Conservation (phyloP, 2,329 filamentous ascomycete species). For the Stromatinia cepivora region DNA sequence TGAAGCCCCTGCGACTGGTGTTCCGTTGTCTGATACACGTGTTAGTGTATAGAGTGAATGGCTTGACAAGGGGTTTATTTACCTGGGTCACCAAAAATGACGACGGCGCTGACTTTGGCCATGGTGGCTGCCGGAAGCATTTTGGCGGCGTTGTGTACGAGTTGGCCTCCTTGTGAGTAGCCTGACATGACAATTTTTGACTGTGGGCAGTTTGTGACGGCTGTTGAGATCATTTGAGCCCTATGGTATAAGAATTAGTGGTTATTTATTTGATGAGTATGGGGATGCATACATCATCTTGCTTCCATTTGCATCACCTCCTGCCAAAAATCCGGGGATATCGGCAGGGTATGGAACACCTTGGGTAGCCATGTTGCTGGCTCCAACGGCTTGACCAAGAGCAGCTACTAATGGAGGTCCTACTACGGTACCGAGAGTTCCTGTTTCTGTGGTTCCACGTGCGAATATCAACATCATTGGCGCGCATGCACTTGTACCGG, state of each 20-base stretch:
- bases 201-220: constrained; percentile 28
- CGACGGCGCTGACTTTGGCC: constrained; percentile 30
- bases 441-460: constrained; percentile 33
- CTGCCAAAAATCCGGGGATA: constrained; percentile 47
- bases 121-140: constrained; percentile 27
- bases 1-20: constrained; percentile 27
- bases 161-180: constrained; percentile 37
- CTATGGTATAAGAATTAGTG: constrained; percentile 17
- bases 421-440: constrained; percentile 32
- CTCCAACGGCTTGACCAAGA: constrained; percentile 42
- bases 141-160: constrained; percentile 33
- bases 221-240: constrained; percentile 28
- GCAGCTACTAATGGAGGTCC: constrained; percentile 37
- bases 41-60: not conserved
- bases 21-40: constrained; percentile 29
- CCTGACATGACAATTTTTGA: constrained; percentile 33
- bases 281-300: constrained; percentile 42
- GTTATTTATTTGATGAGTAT: not conserved
- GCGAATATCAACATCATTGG: constrained; percentile 36
- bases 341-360: constrained; percentile 55
- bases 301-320: constrained; percentile 48
- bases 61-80: not conserved
- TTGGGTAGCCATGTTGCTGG: constrained; percentile 49
- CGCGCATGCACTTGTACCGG: constrained; percentile 26
- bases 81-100: constrained; percentile 36